These are phyloP conservation scores for Hypoxylon cercidicola DNA, from an alignment of 495 filamentous ascomycete genomes.

Conservation along the genomic window DNA sequence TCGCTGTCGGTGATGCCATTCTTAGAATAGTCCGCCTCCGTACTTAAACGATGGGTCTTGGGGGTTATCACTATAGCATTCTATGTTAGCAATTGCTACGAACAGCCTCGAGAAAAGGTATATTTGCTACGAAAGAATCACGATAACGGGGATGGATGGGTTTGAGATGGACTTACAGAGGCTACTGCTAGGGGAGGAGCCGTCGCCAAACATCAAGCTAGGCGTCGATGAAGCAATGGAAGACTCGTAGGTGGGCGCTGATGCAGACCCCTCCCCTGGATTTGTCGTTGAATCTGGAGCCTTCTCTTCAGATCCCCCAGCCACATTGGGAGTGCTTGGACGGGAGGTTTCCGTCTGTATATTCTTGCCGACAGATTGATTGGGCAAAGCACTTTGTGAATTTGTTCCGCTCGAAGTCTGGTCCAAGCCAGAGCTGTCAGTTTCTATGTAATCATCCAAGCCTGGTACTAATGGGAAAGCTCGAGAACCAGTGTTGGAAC, in stretches of 20 bases:
- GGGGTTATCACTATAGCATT: conserved; percentile 35
- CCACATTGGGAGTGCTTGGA: not conserved
- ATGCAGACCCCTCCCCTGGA: conserved; percentile 12
- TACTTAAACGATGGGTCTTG: conserved; percentile 33
- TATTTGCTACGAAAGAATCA: not conserved
- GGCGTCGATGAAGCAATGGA: conserved; percentile 54
- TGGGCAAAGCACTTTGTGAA: not conserved
- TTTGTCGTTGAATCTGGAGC: not conserved
- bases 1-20: conserved; percentile 28
- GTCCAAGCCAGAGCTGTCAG: conserved; percentile 1
- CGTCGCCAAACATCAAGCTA: conserved; percentile 47
- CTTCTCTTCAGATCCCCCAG: conserved; percentile 9
- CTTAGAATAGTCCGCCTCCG: conserved; percentile 18
- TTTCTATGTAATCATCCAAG: conserved; percentile 12
- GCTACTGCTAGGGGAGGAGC: conserved; percentile 52
- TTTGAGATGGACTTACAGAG: conserved; percentile 33
- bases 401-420: conserved; percentile 7
- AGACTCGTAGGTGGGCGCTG: conserved; percentile 17
- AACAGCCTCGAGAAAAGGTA: not conserved
- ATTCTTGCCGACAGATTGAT: not conserved
- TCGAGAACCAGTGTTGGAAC: conserved; percentile 35
- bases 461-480: conserved; percentile 42
- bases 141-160: conserved; percentile 18
- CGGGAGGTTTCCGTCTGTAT: not conserved
- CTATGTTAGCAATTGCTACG: conserved; percentile 13